Base-by-base conservation (phyloP, 2,329 filamentous ascomycete genomes). In the Cytospora mali region DNA sequence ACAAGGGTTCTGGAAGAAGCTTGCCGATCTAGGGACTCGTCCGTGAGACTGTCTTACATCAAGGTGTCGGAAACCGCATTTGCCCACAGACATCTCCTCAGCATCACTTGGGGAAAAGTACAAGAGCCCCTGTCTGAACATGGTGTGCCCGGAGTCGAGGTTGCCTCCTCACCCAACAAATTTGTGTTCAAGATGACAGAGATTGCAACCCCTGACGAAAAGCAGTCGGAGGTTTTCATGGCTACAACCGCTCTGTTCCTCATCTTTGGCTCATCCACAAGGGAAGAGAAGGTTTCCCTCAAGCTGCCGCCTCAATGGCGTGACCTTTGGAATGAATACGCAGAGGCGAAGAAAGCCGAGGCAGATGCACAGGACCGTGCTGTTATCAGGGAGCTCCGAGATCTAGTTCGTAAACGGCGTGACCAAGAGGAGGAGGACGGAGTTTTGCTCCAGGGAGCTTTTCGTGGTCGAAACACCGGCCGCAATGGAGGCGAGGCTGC, bases 141-240 rank as follows among this genome's bases (percentile, higher is more conserved):
- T 1, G 75, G 77, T 2, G 73, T 76, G 4, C 66, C 77, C 1
- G 76, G 80, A 2, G 71, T 85, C 11, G 79, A 84, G 62, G 72
- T 79, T 14, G 73, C 75, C 27, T 74, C 78, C 13, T 77, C 79
- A 16, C 77, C 84, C 6, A 81, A 76, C 21, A 79, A 80, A 35
- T 86, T 89, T 27, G 84, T 79, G 13, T 87, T 95, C 68, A 89
- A 88, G 49, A 97, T 97, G 89, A 81, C 78, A 4, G 81, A 83
- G 0, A 76, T 96, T 50, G 90, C 92, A 13, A 89, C 92, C 0
- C 86, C 92, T 0, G 89, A 92, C 58, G 69, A 81, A 14, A 87
- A 88, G 67, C 93, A 99, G 72, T 96, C 95, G 6, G 93, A 98
- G 74, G 88, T 89, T 1, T 98, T 89, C 69, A 84, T 95, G 49